Evolutionary conservation across 352 stramenopile genomes (phyloP).

Genomic region (Globisporangium uncinulatum): DNA sequence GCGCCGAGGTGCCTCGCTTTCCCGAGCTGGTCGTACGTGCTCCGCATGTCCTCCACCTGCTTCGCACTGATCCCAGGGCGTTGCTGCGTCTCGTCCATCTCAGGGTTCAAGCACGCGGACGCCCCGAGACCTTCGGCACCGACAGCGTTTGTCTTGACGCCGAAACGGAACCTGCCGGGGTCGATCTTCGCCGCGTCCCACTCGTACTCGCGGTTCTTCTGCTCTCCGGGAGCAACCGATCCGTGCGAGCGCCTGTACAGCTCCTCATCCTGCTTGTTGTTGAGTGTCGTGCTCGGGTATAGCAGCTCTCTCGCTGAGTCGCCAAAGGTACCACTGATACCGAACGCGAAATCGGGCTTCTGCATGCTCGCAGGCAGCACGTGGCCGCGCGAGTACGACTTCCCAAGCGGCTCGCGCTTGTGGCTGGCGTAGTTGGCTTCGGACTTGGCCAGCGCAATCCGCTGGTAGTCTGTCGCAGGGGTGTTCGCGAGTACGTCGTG

Average conservation of each 20-base stretch:
- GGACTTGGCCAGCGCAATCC: conserved; percentile 57
- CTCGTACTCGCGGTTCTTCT: conserved; percentile 82
- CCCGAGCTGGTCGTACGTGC: conserved; percentile 70
- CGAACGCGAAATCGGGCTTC: conserved; percentile 55
- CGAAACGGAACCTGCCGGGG: conserved; percentile 65
- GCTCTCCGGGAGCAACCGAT: conserved; percentile 72
- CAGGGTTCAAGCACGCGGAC: conserved; percentile 51
- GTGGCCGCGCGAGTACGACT: conserved; percentile 59
- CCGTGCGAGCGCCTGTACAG: conserved; percentile 79
- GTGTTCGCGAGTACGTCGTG: conserved; percentile 44
- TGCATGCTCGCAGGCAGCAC: conserved; percentile 53
- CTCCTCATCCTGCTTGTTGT: conserved; percentile 53
- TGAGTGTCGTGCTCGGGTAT: conserved; percentile 55
- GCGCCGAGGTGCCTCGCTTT: conserved; percentile 55
- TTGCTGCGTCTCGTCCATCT: conserved; percentile 53
- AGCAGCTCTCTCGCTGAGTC: conserved; percentile 84
- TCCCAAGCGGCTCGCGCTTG: conserved; percentile 75
- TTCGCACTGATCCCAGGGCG: conserved; percentile 42
- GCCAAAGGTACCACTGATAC: conserved; percentile 57
- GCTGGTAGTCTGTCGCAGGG: conserved; percentile 50
- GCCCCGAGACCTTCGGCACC: conserved; percentile 46
- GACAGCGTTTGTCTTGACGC: conserved; percentile 34
- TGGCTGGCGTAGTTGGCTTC: conserved; percentile 78
- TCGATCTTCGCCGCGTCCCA: conserved; percentile 71
- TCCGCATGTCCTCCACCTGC: conserved; percentile 71